Evolutionary conservation across 257 asterid genomes (phyloP).

Genomic region (Coffea eugenioides): DNA sequence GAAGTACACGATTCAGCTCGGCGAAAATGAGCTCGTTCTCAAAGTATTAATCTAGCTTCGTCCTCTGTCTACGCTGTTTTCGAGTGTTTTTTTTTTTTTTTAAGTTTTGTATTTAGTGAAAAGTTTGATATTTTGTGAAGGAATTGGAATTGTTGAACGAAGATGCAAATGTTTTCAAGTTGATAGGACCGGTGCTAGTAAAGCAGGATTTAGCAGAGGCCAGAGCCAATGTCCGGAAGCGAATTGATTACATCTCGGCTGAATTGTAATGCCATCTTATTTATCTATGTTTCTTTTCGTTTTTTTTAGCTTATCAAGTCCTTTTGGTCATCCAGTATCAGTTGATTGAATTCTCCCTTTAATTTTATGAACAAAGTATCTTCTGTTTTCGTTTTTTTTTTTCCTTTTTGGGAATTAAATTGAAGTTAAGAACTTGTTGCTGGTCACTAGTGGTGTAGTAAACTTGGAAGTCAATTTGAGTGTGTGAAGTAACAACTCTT

Average conservation of each 20-base stretch:
- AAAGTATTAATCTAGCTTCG: slow-evolving; percentile 49
- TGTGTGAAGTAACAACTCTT: too few species aligned
- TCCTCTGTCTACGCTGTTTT: not conserved
- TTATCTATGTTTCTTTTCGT: too few species aligned
- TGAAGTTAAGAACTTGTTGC: too few species aligned
- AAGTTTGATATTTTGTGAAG: slow-evolving; percentile 31
- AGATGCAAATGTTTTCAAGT: slow-evolving; percentile 88
- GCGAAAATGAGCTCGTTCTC: slow-evolving; percentile 95
- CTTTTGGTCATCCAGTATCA: not conserved
- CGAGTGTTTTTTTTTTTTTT: not conserved
- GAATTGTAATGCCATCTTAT: slow-evolving; percentile 52
- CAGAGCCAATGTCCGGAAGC: slow-evolving; percentile 88
- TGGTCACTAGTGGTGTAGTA: too few species aligned
- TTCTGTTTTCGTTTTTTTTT: not conserved
- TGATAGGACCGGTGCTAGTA: slow-evolving; percentile 94
- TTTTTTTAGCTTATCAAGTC: not conserved
- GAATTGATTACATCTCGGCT: slow-evolving; percentile 90
- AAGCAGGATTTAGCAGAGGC: slow-evolving; percentile 99
- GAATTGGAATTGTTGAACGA: slow-evolving; percentile 86
- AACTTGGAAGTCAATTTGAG: too few species aligned
- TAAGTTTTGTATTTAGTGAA: not conserved
- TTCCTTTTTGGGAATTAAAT: too few species aligned
- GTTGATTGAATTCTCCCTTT: too few species aligned
- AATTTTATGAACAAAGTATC: not conserved
- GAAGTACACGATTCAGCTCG: slow-evolving; percentile 90